These are phyloP conservation scores for Monilinia laxa DNA, from an alignment of 2,329 filamentous ascomycete genomes.

Conservation along the genomic window DNA sequence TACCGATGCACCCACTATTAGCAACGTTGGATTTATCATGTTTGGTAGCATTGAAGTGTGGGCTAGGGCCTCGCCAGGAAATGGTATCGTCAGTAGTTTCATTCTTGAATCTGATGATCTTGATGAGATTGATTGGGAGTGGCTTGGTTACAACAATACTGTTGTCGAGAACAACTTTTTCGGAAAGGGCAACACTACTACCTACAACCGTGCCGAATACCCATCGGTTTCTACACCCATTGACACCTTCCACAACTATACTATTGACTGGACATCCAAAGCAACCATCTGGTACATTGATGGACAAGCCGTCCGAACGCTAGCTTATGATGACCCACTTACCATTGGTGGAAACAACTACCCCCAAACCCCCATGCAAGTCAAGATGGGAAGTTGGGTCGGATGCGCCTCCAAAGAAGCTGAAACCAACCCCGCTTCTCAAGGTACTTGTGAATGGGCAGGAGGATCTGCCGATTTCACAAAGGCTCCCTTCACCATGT, in stretches of 20 bases:
- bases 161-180: constrained; percentile 53
- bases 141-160: constrained; percentile 39
- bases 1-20: constrained; percentile 49
- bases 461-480: constrained; percentile 54
- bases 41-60: constrained; percentile 52
- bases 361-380: constrained; percentile 68
- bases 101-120: constrained; percentile 52
- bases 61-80: constrained; percentile 49
- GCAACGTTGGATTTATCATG: constrained; percentile 51
- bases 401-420: constrained; percentile 39
- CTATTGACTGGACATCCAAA: constrained; percentile 63
- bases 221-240: constrained; percentile 41
- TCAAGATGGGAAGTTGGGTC: constrained; percentile 61
- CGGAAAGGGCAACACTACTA: constrained; percentile 54
- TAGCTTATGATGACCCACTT: constrained; percentile 48
- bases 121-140: constrained; percentile 55
- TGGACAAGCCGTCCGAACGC: constrained; percentile 48
- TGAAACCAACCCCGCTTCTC: constrained; percentile 46
- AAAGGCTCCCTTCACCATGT: constrained; percentile 52
- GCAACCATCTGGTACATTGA: constrained; percentile 61
- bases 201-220: constrained; percentile 48
- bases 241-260: constrained; percentile 60
- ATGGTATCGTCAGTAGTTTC: constrained; percentile 51
- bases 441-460: constrained; percentile 66
- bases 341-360: constrained; percentile 54